A percentile compares a stretch with the other conserved stretches of the same genome.
These are phyloP conservation scores for Chimonanthus praecox DNA, from an alignment of 164 flowering plant species.

Conservation along the genomic window DNA sequence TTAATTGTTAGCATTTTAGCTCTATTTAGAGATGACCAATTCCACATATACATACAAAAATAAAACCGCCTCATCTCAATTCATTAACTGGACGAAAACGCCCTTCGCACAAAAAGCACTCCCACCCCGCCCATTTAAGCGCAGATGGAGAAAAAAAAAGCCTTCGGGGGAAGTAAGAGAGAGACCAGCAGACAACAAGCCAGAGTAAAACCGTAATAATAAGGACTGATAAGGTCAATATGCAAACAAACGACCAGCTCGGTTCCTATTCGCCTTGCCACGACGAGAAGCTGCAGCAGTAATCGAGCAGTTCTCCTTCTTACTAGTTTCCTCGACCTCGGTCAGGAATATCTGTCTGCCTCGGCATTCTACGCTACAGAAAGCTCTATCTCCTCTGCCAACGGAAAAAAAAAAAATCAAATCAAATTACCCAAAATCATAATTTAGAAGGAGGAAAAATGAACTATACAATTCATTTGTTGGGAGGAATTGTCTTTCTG, in stretches of 20 bases:
- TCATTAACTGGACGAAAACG: no score
- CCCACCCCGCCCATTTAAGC: not conserved
- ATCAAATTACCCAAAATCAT: not conserved
- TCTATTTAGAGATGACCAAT: no score
- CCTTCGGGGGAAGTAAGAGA: not conserved
- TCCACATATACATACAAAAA: no score
- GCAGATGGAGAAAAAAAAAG: not conserved
- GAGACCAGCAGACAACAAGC: not conserved
- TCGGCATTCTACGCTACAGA: conserved; percentile 74
- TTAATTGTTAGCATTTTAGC: no score
- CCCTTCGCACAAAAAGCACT: no score
- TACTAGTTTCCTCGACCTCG: conserved; percentile 27
- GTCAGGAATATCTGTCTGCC: conserved; percentile 63
- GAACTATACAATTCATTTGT: no score
- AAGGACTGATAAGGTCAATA: conserved; percentile 4
- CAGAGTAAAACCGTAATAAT: conserved; percentile 7
- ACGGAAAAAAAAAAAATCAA: not conserved
- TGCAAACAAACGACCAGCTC: conserved; percentile 26
- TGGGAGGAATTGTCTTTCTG: no score
- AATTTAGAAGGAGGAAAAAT: no score
- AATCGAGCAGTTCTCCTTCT: conserved; percentile 29
- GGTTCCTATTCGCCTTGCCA: conserved; percentile 23
- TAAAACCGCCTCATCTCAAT: no score
- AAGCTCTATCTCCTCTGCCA: conserved; percentile 58
- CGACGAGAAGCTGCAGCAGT: conserved; percentile 16